These are phyloP conservation scores for Cercospora nicotianae DNA, from an alignment of 2,329 filamentous ascomycete genomes.

Conservation along the genomic window DNA sequence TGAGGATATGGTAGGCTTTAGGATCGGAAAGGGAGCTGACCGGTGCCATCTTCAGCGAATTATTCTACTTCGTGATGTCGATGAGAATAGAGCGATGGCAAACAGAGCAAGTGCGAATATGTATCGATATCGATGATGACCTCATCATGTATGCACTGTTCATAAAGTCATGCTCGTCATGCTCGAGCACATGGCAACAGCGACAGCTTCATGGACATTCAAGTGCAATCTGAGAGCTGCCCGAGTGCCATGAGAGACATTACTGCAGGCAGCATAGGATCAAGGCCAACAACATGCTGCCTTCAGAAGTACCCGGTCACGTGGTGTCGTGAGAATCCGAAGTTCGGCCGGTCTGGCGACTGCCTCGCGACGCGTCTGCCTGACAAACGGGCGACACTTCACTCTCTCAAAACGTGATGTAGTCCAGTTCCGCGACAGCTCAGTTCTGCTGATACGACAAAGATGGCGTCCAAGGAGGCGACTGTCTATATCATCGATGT, in stretches of 20 bases:
- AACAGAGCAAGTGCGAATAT: background rate
- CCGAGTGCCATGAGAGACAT: background rate
- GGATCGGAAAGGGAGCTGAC: slow-evolving; percentile 58
- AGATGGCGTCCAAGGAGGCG: slow-evolving; percentile 90
- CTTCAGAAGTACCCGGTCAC: background rate
- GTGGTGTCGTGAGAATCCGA: background rate
- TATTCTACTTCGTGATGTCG: background rate
- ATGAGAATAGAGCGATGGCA: background rate
- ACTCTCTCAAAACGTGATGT: slow-evolving; percentile 6
- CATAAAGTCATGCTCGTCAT: background rate
- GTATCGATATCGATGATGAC: background rate
- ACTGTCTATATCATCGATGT: slow-evolving; percentile 90
- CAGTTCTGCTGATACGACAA: slow-evolving; percentile 3
- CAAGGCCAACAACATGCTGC: background rate
- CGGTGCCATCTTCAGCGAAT: slow-evolving; percentile 46
- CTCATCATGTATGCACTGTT: background rate
- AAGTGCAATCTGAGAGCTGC: background rate
- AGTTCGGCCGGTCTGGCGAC: background rate
- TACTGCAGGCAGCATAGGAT: background rate
- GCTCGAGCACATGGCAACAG: background rate
- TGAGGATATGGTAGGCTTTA: slow-evolving; percentile 76
- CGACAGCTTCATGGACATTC: background rate
- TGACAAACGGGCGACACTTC: background rate
- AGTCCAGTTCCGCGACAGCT: background rate
- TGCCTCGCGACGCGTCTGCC: slow-evolving; percentile 6